These are phyloP conservation scores for Castanea sativa DNA, from an alignment of 306 rosid genomes.

Conservation along the genomic window DNA sequence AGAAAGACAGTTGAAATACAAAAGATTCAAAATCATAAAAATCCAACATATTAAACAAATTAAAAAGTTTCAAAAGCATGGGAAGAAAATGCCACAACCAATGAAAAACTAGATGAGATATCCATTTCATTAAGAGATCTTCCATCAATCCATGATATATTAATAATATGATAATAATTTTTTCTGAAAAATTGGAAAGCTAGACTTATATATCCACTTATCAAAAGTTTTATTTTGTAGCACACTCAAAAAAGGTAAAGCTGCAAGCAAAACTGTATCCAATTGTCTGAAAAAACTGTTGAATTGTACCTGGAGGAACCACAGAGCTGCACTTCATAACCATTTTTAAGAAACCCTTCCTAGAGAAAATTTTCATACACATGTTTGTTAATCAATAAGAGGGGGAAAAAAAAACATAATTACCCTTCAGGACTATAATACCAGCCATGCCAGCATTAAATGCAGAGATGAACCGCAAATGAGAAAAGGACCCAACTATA, in stretches of 20 bases:
- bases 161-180: not conserved
- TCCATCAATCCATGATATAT: slow-evolving; percentile 1
- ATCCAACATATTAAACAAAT: not conserved
- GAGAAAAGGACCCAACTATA: slow-evolving; percentile 2
- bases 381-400: not conserved
- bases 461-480: slow-evolving; percentile 13
- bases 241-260: not conserved
- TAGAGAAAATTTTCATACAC: not conserved
- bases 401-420: not conserved
- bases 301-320: not conserved
- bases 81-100: not conserved
- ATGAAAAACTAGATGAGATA: not conserved
- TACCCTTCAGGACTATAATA: not conserved
- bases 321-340: not conserved
- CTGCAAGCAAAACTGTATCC: not conserved
- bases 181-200: not conserved
- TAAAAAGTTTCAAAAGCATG: not conserved
- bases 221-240: not conserved
- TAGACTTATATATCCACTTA: not conserved
- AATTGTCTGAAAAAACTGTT: not conserved
- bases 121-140: not conserved
- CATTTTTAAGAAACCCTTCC: not conserved
- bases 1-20: not conserved
- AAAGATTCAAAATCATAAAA: not conserved
- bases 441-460: not conserved